Evolutionary conservation across 805 yeast genomes (phyloP), one percentile per base, ranked within the genome.

Genomic region (Hanseniaspora hatyaiensis): DNA sequence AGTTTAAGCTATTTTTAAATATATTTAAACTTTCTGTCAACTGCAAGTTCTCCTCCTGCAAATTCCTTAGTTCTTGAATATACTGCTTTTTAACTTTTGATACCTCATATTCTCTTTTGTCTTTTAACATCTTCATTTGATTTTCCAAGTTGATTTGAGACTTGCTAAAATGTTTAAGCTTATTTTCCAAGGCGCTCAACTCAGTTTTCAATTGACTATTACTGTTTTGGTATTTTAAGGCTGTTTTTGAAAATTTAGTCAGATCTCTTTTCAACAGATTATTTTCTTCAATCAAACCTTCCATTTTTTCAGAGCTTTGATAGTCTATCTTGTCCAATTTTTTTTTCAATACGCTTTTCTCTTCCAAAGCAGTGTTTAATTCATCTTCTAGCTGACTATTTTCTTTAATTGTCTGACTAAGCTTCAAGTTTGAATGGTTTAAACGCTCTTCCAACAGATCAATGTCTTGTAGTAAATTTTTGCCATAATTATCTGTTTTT

Each of bases 181-280:
- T 43, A 12, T n/a, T 28, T 28, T 43, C 40, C 18, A 43, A 8
- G 3, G 20, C 30, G 4, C 19, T 29, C 29, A 43, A 24, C 19
- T 50, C 53, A 16, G 41, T 57, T 53, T 53, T 57, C 46, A 47
- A 39, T 20, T 51, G 50, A 5, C 53, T 49, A 39, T 52, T 57
- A 38, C 57, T 57, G 20, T 59, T 54, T 18, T 57, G 63, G 38
- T 28, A 55, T 37, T 45, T 64, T 56, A 49, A 61, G 41, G 54
- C 62, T 53, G 47, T 58, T 51, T 53, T 62, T 52, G 54, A 58
- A 60, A 52, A 58, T 58, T 44, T 55, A 50, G 26, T 34, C 15
- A 50, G 57, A 43, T 56, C 70, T 61, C 33, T 56, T 54, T 54
- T 63, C 55, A 51, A 55, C 53, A 50, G 45, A 8, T 46, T 16